Evolutionary conservation across 805 yeast species (phyloP).

Genomic region (Candida awuae): DNA sequence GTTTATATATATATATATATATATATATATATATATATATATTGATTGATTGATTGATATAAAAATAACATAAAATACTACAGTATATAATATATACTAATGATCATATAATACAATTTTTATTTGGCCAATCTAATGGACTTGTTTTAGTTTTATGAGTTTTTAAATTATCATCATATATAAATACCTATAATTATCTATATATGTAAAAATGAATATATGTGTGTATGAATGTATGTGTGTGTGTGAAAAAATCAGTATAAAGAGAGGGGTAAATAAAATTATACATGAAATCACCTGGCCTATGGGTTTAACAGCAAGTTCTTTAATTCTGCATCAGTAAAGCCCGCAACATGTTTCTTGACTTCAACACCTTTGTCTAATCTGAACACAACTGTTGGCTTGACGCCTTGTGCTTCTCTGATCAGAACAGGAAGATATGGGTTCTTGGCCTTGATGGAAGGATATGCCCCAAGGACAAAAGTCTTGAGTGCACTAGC

Average conservation of each 20-base stretch:
- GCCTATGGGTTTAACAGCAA: constrained; percentile 22
- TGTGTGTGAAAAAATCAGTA: background rate
- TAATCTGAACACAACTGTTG: constrained; percentile 67
- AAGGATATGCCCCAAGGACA: constrained; percentile 54
- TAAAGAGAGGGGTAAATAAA: background rate
- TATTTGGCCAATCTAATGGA: no score
- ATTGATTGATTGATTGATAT: no score
- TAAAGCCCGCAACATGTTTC: constrained; percentile 41
- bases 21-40: no score
- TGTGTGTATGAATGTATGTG: background rate
- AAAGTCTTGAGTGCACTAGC: constrained; percentile 59
- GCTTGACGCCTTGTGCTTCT: constrained; percentile 67
- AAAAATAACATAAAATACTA: no score
- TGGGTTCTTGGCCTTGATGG: constrained; percentile 55
- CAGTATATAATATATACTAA: no score
- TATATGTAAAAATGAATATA: background rate
- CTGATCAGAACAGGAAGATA: constrained; percentile 67
- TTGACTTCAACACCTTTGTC: constrained; percentile 47
- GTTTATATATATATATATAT: background rate
- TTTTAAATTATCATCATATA: no score
- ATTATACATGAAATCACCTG: background rate
- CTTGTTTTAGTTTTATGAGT: no score
- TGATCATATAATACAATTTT: no score
- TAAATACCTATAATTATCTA: no score
- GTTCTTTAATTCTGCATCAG: constrained; percentile 36